Percentiles rank a stretch among this genome's conserved stretches.
These are phyloP conservation scores for Exserohilum rostratum DNA, from an alignment of 2,329 filamentous ascomycete genomes.

Conservation along the genomic window DNA sequence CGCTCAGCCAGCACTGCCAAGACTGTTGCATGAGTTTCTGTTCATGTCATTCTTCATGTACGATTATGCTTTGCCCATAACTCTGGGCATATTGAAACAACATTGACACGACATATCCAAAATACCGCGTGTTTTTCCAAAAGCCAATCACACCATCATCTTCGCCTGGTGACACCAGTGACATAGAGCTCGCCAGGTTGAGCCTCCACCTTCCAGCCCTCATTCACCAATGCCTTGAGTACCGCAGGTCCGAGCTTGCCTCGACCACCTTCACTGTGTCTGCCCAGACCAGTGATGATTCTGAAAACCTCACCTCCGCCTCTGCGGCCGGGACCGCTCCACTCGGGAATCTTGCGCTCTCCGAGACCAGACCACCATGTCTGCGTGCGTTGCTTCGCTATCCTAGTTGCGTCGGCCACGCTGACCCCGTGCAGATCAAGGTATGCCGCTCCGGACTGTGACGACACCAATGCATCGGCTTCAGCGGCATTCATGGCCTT, in stretches of 20 bases:
- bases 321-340: conserved; percentile 49
- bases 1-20: background rate
- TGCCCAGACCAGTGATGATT: conserved; percentile 81
- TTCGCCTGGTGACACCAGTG: conserved; percentile 59
- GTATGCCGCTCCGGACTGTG: conserved; percentile 69
- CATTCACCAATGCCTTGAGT: conserved; percentile 72
- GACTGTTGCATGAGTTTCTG: background rate
- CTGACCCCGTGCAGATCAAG: conserved; percentile 85
- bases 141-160: conserved; percentile 10
- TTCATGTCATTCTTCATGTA: background rate
- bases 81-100: background rate
- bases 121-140: background rate
- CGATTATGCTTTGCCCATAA: background rate
- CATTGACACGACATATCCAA: conserved; percentile 2
- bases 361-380: conserved; percentile 79
- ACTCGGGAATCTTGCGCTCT: conserved; percentile 62
- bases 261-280: conserved; percentile 77
- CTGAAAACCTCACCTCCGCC: conserved; percentile 63
- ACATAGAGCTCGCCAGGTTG: conserved; percentile 74
- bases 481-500: conserved; percentile 66
- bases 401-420: conserved; percentile 80
- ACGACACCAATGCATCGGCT: conserved; percentile 72
- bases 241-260: conserved; percentile 81
- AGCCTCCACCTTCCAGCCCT: conserved; percentile 83
- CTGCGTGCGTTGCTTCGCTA: conserved; percentile 70